A percentile compares a stretch with the other conserved stretches of the same genome.
phyloP scores from a whole-genome alignment of 768 basidiomycete genomes.

The Lactifluus echinatus region DNA sequence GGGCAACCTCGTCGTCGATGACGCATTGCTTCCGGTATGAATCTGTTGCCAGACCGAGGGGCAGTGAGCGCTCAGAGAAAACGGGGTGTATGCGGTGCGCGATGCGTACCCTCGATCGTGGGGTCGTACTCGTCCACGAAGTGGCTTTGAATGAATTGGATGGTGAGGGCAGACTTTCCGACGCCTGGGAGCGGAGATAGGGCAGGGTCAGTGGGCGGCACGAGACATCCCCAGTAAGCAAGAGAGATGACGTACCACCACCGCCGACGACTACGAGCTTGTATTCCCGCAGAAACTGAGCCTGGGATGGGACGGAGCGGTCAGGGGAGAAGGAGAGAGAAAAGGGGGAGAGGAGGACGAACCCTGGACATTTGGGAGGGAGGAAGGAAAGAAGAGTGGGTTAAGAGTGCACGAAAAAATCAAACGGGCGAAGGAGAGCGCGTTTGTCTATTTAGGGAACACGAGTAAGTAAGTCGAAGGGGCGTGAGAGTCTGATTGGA shows the following conservation, averaged over 20 bases:
- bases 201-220: background rate
- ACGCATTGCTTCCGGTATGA: slow-evolving; percentile 97
- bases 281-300: slow-evolving; percentile 91
- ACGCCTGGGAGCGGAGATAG: slow-evolving; percentile 34
- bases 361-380: slow-evolving; percentile 29
- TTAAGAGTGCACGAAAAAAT: background rate
- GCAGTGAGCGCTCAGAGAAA: background rate
- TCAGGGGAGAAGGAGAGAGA: background rate
- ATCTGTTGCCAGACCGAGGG: slow-evolving; percentile 39
- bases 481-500: background rate
- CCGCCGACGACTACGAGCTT: slow-evolving; percentile 98
- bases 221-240: background rate
- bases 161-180: slow-evolving; percentile 89
- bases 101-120: slow-evolving; percentile 74
- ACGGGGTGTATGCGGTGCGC: background rate
- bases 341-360: slow-evolving; percentile 6
- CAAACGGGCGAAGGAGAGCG: too few species aligned
- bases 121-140: slow-evolving; percentile 93
- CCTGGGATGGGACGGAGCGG: slow-evolving; percentile 36
- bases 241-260: slow-evolving; percentile 54
- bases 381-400: background rate
- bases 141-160: slow-evolving; percentile 95
- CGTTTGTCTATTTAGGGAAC: background rate
- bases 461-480: background rate
- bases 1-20: slow-evolving; percentile 97